A percentile compares a stretch with the other conserved stretches of the same genome.
Conservation (phyloP, 176 grass and related monocot species). For the Stipa capillata region DNA sequence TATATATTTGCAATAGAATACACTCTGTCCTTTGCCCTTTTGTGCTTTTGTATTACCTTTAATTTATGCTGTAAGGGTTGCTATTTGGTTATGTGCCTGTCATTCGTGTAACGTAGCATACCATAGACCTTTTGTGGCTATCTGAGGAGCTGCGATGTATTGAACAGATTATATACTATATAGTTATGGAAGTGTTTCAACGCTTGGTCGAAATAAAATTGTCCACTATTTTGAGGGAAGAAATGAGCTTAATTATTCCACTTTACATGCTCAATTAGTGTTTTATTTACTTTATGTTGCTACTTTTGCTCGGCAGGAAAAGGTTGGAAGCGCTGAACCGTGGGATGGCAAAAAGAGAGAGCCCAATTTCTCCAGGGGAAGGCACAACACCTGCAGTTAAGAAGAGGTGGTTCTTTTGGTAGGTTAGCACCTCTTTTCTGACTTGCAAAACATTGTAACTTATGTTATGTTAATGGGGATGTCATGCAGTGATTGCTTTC, state of each 20-base stretch:
- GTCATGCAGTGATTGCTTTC: neutral
- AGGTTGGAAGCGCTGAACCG: constrained; percentile 70
- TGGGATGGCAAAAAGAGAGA: constrained; percentile 50
- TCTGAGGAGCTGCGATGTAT: neutral
- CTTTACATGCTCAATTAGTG: neutral
- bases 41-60: neutral
- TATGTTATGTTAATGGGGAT: neutral
- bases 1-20: neutral
- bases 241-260: neutral
- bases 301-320: constrained; percentile 36
- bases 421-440: neutral
- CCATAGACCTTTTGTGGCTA: neutral
- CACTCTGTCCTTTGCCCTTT: neutral
- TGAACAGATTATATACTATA: neutral
- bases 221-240: neutral
- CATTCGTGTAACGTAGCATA: neutral
- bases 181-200: neutral
- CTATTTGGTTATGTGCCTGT: neutral
- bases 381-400: neutral
- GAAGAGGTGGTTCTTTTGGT: constrained; percentile 40
- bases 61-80: neutral
- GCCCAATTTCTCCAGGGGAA: constrained; percentile 8
- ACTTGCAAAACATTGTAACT: neutral
- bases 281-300: neutral
- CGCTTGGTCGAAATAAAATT: neutral